phyloP scores from a whole-genome alignment of 1,284 basidiomycete species.

The Coniferiporia weirii region DNA sequence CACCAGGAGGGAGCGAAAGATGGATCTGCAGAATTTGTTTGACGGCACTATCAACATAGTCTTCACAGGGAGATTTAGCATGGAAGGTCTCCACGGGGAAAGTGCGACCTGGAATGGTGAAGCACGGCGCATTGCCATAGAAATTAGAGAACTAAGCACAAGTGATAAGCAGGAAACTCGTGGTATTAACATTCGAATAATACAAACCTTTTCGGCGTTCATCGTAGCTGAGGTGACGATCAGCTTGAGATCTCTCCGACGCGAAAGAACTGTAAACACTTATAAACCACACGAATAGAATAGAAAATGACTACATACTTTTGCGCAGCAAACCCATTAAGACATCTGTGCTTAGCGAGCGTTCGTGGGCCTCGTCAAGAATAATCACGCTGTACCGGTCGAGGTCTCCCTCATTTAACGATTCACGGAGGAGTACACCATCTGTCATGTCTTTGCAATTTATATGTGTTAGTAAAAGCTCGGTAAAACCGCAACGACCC shows the following conservation, averaged over 20 bases:
- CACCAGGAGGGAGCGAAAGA: constrained; percentile 87
- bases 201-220: constrained; percentile 91
- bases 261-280: constrained; percentile 66
- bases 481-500: constrained; percentile 23
- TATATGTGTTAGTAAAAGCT: constrained; percentile 7
- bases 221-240: constrained; percentile 99
- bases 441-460: constrained; percentile 85
- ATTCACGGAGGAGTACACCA: constrained; percentile 93
- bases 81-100: constrained; percentile 98
- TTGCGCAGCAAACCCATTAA: constrained; percentile 94
- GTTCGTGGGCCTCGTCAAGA: constrained; percentile 95
- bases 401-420: constrained; percentile 91
- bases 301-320: constrained; percentile 47
- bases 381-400: constrained; percentile 96
- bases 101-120: constrained; percentile 96
- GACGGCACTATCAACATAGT: constrained; percentile 97
- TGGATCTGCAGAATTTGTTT: constrained; percentile 98
- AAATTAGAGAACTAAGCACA: constrained; percentile 78
- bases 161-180: background rate
- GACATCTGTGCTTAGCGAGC: constrained; percentile 93
- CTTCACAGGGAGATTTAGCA: constrained; percentile 95
- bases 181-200: background rate
- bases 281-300: constrained; percentile 1
- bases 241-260: constrained; percentile 88
- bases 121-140: constrained; percentile 92